Base-by-base conservation (phyloP, 805 yeast species). In the Cyberlindnera sargentensis region DNA sequence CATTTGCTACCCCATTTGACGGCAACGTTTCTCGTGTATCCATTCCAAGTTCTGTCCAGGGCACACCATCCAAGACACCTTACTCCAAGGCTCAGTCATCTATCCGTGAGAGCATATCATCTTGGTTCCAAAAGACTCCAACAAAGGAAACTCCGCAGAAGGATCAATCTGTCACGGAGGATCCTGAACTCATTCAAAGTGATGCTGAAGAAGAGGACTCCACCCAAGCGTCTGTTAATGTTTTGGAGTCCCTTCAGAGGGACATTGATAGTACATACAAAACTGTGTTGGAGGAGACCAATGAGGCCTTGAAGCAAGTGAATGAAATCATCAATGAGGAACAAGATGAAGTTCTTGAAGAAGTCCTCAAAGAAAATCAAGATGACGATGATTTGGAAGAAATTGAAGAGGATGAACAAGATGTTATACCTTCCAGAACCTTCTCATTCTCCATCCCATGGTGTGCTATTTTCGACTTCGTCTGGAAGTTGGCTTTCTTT, bases 401-500 rank as follows among this genome's bases (percentile, higher is more conserved):
- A 15, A 28, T 28, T 9, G 30, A 28, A 26, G n/a, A 27, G 41
- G 32, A 29, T 24, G 37, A 28, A 8, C 8, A 15, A 8, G 29
- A 28, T 3, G 24, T n/a, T 11, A 24, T 27, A 10, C 26, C 34
- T n/a, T 10, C n/a, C 8, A 9, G 32, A 35, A 4, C 20, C 9
- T 27, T n/a, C 31, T 23, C 42, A 8, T 28, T 41, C 8, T n/a
- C 34, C 26, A 32, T 48, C 30, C 34, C 36, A 8, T 48, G 52
- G 52, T 24, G 8, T 31, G 37, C 41, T 4, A 25, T 58, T 3
- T 36, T 51, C 2, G 11, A 36, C 6, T 41, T 56, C 36, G 31
- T 60, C 34, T 52, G 51, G 29, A 56, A 64, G 26, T 11, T 65
- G 10, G 7, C 61, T 1, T 40, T 67, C 8, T 67, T 75, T 60